These are phyloP conservation scores for Vitis rotundifolia DNA, from an alignment of 164 flowering plant genomes.

Conservation along the genomic window DNA sequence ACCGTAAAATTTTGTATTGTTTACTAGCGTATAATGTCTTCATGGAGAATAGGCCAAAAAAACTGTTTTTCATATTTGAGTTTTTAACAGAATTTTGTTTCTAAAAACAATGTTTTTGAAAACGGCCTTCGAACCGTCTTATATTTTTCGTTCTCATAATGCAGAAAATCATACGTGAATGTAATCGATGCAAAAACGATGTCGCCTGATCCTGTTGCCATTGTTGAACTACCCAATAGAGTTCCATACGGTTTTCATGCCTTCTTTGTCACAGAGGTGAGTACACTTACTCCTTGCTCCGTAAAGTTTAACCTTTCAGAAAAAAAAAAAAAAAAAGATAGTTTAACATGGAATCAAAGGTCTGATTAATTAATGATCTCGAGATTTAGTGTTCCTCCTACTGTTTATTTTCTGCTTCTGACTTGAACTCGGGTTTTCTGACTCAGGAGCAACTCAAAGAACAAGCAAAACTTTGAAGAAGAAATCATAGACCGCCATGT, in stretches of 20 bases:
- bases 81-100: too few relatives aligned
- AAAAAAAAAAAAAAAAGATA: not conserved
- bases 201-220: conserved; percentile 94
- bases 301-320: not conserved
- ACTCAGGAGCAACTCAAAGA: conserved; percentile 74
- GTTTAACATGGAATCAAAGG: not conserved
- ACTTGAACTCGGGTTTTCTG: not conserved
- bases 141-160: conserved; percentile 9
- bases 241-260: conserved; percentile 98
- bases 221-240: conserved; percentile 81
- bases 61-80: too few relatives aligned
- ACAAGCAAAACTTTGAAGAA: conserved; percentile 35
- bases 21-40: too few relatives aligned
- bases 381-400: not conserved
- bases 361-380: not conserved
- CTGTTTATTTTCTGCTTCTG: not conserved
- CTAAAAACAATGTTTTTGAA: not conserved
- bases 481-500: too few relatives aligned
- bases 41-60: too few relatives aligned
- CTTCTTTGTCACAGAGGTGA: conserved; percentile 90
- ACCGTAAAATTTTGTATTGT: too few relatives aligned
- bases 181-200: conserved; percentile 94
- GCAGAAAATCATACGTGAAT: conserved; percentile 83
- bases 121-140: not conserved
- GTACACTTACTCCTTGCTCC: conserved; percentile 11